Base-by-base conservation (phyloP, 106 monocot genomes). In the Dendrobium nobile region DNA sequence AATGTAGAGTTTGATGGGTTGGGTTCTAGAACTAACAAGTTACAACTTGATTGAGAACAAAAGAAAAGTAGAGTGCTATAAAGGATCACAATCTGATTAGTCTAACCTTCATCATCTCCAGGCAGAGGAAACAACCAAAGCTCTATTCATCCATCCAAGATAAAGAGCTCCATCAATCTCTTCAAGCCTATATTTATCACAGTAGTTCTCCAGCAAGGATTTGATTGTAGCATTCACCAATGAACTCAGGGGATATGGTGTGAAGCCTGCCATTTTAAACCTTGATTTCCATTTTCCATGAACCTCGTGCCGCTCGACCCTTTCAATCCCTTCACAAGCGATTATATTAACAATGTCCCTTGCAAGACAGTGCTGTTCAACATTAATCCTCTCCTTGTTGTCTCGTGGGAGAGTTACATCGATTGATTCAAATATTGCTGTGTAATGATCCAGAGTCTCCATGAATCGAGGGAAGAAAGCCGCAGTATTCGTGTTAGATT, bases 291-390 rank as follows among this genome's bases (percentile, higher is more conserved):
- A 97, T 59, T 97, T 97, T 41, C 96, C 94, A 9, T 84, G 87
- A 20, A 90, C 84, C 81, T 97, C 96, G 26, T 94, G 92, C 67
- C 96, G 78, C 77, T 97, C 96, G 9, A 94, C 84, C 72, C 96
- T 86, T 55, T 97, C 96, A 0, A 84, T 84, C 22, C 92, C 96
- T 67, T 97, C 96, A 43, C 96, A 97, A 26, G 96, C 96, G 31
- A 97, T 85, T 51, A 94, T 89, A 73, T 97, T 97, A 26, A 97
- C 96, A 37, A 97, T 97, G 64, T 97, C 96, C 70, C 94, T 89
- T 3, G 96, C 96, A 58, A 97, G 80, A 84, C 96, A 94, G 80
- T 96, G 96, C 86, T 96, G 96, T 80, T 96, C 96, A 18, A 90
- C 88, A 45, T 65, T 90, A 27, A 97, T 94, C 16, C 96, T 73